Conservation (phyloP, 2,329 filamentous ascomycete species). For the Myriosclerotinia duriaeana region DNA sequence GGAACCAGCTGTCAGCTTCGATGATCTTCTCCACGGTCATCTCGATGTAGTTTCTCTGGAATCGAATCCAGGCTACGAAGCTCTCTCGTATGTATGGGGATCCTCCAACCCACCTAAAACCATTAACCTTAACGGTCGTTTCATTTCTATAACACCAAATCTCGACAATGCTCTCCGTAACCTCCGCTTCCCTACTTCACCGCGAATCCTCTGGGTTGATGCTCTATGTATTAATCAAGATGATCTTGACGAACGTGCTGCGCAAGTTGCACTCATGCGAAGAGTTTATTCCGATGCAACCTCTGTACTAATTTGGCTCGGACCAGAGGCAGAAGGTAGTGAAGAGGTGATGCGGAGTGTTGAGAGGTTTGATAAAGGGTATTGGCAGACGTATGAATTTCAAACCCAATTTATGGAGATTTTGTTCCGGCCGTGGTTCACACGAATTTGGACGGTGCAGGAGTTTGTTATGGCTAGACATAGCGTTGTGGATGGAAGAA, state of each 20-base stretch:
- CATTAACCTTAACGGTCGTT: not conserved
- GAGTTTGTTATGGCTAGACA: constrained; percentile 20
- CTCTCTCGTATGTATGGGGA: constrained; percentile 27
- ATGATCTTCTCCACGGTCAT: constrained; percentile 16
- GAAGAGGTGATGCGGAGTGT: constrained; percentile 16
- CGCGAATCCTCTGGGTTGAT: constrained; percentile 25
- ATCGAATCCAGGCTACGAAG: constrained; percentile 22
- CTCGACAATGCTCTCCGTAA: constrained; percentile 23
- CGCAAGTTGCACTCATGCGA: constrained; percentile 32
- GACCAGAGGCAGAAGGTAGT: constrained; percentile 10
- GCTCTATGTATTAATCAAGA: constrained; percentile 32
- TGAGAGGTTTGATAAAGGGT: constrained; percentile 1
- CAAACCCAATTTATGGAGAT: constrained; percentile 15
- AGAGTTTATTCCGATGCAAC: constrained; percentile 30
- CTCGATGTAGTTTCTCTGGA: constrained; percentile 20
- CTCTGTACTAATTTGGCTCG: constrained; percentile 22
- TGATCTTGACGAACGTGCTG: constrained; percentile 25
- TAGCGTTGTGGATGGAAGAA: constrained; percentile 11
- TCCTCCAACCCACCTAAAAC: not conserved
- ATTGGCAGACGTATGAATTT: constrained; percentile 12
- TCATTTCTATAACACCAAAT: constrained; percentile 19
- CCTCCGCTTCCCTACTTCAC: not conserved
- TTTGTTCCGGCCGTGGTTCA: constrained; percentile 22
- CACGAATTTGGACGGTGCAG: constrained; percentile 27
- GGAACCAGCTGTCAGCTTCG: constrained; percentile 1